These are phyloP conservation scores for Melastoma candidum DNA, from an alignment of 441 rosid genomes.

Conservation along the genomic window DNA sequence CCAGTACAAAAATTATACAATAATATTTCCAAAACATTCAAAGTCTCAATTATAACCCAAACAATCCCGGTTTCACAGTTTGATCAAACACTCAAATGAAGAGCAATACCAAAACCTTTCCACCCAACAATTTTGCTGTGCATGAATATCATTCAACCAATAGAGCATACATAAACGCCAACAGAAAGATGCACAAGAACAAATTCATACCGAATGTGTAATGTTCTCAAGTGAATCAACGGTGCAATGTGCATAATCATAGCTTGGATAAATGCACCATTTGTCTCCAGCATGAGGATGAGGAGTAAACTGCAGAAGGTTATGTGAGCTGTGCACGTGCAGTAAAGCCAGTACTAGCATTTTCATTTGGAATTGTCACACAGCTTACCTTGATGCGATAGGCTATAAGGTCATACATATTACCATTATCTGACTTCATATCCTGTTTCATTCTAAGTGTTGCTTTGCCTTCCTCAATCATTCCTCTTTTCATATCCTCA, in stretches of 20 bases:
- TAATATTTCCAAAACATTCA: too few species aligned
- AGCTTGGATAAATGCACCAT: slow-evolving; percentile 99
- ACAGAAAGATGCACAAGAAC: slow-evolving; percentile 11
- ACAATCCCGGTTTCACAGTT: too few species aligned
- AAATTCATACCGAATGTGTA: slow-evolving; percentile 73
- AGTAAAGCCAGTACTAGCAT: not conserved
- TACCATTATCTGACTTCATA: slow-evolving; percentile 90
- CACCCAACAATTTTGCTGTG: too few species aligned
- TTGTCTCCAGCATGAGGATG: slow-evolving; percentile 97
- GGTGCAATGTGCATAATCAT: slow-evolving; percentile 92
- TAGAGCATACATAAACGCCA: not conserved
- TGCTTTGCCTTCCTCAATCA: slow-evolving; percentile 90
- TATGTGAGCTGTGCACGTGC: slow-evolving; percentile 1
- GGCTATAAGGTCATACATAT: slow-evolving; percentile 96
- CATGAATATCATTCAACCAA: not conserved
- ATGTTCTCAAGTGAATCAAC: slow-evolving; percentile 96
- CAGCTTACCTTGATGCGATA: slow-evolving; percentile 89
- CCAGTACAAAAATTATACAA: too few species aligned
- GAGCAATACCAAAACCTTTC: too few species aligned
- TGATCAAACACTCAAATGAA: too few species aligned
- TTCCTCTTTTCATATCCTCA: slow-evolving; percentile 80
- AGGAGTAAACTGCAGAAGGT: slow-evolving; percentile 58
- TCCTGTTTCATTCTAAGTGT: slow-evolving; percentile 97
- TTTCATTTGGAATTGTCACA: slow-evolving; percentile 5
- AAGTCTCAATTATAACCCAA: too few species aligned